A percentile compares a stretch with the other conserved stretches of the same genome.
Conservation (phyloP, 495 filamentous ascomycete species). For the Pseudevernia furfuracea region DNA sequence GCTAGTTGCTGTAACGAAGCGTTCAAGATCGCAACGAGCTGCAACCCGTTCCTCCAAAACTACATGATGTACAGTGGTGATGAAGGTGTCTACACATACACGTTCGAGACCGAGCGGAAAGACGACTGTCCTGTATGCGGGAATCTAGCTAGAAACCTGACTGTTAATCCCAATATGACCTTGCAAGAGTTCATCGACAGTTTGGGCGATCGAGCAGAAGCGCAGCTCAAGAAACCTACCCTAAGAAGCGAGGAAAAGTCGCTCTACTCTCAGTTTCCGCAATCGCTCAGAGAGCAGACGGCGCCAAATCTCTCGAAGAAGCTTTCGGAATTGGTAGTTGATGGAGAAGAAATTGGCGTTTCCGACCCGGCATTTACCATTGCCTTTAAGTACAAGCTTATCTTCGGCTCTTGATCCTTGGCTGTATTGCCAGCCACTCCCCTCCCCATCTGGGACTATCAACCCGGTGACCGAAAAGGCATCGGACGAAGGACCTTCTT, state of each 20-base stretch:
- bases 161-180: constrained; percentile 62
- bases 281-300: constrained; percentile 72
- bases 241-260: constrained; percentile 73
- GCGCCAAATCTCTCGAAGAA: constrained; percentile 73
- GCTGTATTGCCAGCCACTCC: not conserved
- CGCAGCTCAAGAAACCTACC: constrained; percentile 84
- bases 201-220: constrained; percentile 72
- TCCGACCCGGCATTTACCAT: constrained; percentile 73
- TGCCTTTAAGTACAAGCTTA: constrained; percentile 62
- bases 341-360: constrained; percentile 70
- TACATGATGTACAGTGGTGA: constrained; percentile 99
- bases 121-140: constrained; percentile 93
- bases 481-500: not conserved
- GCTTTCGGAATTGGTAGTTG: constrained; percentile 52
- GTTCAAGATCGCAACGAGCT: constrained; percentile 79
- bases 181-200: constrained; percentile 80
- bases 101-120: constrained; percentile 87
- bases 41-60: constrained; percentile 77
- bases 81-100: constrained; percentile 92
- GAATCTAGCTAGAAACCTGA: constrained; percentile 62
- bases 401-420: constrained; percentile 32
- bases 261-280: constrained; percentile 81
- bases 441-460: not conserved
- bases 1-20: constrained; percentile 95
- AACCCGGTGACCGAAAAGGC: too few relatives aligned